Conservation (phyloP, 805 yeast genomes). For the Wickerhamomyces bisporus region DNA sequence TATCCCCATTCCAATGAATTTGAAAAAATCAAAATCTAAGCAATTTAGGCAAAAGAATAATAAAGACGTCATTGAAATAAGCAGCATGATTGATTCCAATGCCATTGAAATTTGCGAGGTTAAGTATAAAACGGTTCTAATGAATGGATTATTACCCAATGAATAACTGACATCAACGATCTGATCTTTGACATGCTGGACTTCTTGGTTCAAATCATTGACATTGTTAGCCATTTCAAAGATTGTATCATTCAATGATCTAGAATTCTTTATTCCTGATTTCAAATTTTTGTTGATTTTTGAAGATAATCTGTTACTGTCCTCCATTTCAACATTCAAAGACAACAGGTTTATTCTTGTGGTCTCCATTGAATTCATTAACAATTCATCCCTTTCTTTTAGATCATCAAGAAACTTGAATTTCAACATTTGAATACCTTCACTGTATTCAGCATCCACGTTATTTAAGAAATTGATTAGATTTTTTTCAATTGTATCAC, state of each 20-base stretch:
- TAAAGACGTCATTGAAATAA: constrained; percentile 5
- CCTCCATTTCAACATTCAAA: neutral
- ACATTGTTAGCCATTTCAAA: constrained; percentile 6
- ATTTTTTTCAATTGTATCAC: constrained; percentile 7
- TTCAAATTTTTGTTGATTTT: constrained; percentile 3
- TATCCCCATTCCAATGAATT: constrained; percentile 9
- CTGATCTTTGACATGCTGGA: constrained; percentile 6
- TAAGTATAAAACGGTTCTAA: constrained; percentile 7
- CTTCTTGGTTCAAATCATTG: constrained; percentile 2
- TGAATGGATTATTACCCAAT: constrained; percentile 11
- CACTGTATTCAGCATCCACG: constrained; percentile 5
- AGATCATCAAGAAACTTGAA: constrained; percentile 12
- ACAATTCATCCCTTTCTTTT: constrained; percentile 8
- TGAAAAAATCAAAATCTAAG: constrained; percentile 11
- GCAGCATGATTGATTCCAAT: constrained; percentile 3
- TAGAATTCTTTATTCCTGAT: constrained; percentile 1
- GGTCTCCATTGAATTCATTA: constrained; percentile 4
- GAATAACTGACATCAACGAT: constrained; percentile 6
- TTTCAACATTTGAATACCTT: constrained; percentile 7
- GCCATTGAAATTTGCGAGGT: constrained; percentile 4
- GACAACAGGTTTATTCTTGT: neutral
- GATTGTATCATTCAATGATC: constrained; percentile 5
- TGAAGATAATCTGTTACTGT: neutral
- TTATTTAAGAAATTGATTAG: constrained; percentile 9
- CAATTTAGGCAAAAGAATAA: constrained; percentile 4